A percentile compares a stretch with the other conserved stretches of the same genome.
Evolutionary conservation across 108 stramenopile species (phyloP).

Genomic region (Asterionellopsis glacialis): DNA sequence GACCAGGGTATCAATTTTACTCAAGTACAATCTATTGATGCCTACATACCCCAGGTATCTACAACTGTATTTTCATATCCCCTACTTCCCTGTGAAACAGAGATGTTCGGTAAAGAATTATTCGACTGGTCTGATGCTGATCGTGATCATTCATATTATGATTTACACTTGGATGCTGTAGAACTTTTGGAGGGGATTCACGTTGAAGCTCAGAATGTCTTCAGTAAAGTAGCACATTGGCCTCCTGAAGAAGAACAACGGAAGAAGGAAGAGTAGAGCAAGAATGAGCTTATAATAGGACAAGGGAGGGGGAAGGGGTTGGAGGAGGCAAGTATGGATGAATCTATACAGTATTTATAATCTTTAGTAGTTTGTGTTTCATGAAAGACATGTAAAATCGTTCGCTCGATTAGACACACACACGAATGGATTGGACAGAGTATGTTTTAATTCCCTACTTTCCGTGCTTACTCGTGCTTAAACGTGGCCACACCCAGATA

Average conservation of each 20-base stretch:
- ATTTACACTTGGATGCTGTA: conserved; percentile 70
- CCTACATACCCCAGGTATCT: conserved; percentile 73
- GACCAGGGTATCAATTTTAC: conserved; percentile 64
- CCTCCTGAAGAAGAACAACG: conserved; percentile 7
- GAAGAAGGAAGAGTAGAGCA: background rate
- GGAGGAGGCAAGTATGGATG: too few relatives aligned
- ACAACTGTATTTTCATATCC: conserved; percentile 63
- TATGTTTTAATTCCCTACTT: too few relatives aligned
- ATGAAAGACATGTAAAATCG: too few relatives aligned
- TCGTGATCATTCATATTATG: conserved; percentile 55
- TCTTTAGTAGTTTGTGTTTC: too few relatives aligned
- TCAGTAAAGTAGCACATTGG: conserved; percentile 32
- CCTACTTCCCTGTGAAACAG: conserved; percentile 60
- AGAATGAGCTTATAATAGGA: too few relatives aligned
- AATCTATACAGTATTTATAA: too few relatives aligned
- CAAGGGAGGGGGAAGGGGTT: too few relatives aligned
- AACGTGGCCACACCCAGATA: too few relatives aligned
- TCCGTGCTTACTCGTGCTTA: too few relatives aligned
- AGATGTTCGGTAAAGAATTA: conserved; percentile 54
- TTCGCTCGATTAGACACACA: too few relatives aligned
- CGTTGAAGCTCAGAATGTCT: conserved; percentile 19
- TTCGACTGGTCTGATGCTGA: conserved; percentile 77
- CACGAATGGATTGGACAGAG: too few relatives aligned
- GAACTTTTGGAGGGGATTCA: conserved; percentile 23
- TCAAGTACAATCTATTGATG: conserved; percentile 29